These are phyloP conservation scores for Starmerella sp. DNA, from an alignment of 805 yeast genomes.

Conservation along the genomic window DNA sequence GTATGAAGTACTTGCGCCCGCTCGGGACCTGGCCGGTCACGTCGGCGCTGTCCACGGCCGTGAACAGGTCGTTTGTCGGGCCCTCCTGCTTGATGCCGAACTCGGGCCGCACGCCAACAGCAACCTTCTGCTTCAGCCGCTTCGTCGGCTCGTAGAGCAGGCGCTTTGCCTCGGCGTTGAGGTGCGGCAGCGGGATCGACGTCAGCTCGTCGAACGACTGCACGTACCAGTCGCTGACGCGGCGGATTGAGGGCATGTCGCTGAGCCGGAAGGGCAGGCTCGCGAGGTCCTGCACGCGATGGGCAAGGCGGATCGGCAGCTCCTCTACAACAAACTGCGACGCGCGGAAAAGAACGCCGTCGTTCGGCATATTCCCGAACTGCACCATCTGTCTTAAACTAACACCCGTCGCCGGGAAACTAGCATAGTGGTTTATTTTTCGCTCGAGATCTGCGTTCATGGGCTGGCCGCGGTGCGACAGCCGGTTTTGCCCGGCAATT, in stretches of 20 bases:
- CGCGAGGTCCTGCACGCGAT: constrained; percentile 74
- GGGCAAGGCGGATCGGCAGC: constrained; percentile 75
- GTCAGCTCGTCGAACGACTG: constrained; percentile 74
- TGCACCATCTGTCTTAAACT: constrained; percentile 83
- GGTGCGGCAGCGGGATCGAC: constrained; percentile 46
- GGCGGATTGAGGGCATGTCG: constrained; percentile 60
- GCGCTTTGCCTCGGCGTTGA: constrained; percentile 32
- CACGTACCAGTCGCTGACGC: constrained; percentile 81
- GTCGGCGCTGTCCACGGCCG: not conserved
- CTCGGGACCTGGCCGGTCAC: not conserved
- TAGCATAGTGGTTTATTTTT: constrained; percentile 53
- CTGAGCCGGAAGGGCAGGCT: constrained; percentile 64
- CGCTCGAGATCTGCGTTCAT: constrained; percentile 37
- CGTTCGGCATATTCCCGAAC: constrained; percentile 68
- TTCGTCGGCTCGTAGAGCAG: constrained; percentile 23
- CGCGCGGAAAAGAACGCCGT: constrained; percentile 70
- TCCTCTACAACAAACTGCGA: constrained; percentile 78
- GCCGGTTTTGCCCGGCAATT: not conserved
- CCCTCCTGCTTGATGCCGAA: constrained; percentile 28
- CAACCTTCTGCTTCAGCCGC: constrained; percentile 15
- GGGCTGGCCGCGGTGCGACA: constrained; percentile 14
- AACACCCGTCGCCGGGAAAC: constrained; percentile 71
- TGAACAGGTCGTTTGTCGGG: constrained; percentile 3
- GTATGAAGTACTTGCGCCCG: constrained; percentile 38
- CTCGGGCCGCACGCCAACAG: constrained; percentile 20